Evolutionary conservation across 441 rosid species (phyloP).

Genomic region (Gossypium gossypioides): DNA sequence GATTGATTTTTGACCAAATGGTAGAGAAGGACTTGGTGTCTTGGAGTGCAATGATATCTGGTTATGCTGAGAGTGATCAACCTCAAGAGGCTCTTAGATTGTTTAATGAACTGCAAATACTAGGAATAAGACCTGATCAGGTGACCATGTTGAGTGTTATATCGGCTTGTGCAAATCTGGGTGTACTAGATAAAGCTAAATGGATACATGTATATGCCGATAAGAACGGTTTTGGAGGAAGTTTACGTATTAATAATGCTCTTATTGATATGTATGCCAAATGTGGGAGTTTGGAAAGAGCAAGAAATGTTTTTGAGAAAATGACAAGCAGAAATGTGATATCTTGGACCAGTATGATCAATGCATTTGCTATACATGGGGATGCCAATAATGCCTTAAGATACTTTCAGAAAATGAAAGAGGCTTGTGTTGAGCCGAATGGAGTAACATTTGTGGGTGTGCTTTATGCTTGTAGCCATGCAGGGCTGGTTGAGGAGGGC

Average conservation of each 20-base stretch:
- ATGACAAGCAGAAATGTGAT: constrained; percentile 38
- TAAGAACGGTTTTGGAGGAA: constrained; percentile 28
- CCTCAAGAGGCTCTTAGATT: constrained; percentile 44
- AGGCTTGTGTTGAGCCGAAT: constrained; percentile 31
- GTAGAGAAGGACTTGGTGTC: constrained; percentile 36
- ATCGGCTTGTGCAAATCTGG: constrained; percentile 48
- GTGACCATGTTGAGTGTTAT: constrained; percentile 42
- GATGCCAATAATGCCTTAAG: constrained; percentile 30
- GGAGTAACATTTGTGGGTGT: constrained; percentile 40
- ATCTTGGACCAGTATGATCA: constrained; percentile 54
- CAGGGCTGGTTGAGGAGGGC: constrained; percentile 47
- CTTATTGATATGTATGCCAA: constrained; percentile 49
- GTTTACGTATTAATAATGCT: constrained; percentile 31
- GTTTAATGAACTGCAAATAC: constrained; percentile 30
- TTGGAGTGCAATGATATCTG: constrained; percentile 55
- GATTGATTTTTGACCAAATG: constrained; percentile 34
- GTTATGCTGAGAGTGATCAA: constrained; percentile 46
- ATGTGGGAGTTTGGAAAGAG: constrained; percentile 44
- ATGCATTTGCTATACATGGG: constrained; percentile 46
- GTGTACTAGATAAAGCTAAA: constrained; percentile 30
- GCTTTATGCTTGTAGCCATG: constrained; percentile 49
- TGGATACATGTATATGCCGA: constrained; percentile 27
- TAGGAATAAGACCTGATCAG: constrained; percentile 36
- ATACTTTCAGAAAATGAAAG: constrained; percentile 33
- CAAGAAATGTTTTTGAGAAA: constrained; percentile 34